These are phyloP conservation scores for Tetradesmus obliquus DNA, from an alignment of 139 green algal genomes.

Conservation along the genomic window DNA sequence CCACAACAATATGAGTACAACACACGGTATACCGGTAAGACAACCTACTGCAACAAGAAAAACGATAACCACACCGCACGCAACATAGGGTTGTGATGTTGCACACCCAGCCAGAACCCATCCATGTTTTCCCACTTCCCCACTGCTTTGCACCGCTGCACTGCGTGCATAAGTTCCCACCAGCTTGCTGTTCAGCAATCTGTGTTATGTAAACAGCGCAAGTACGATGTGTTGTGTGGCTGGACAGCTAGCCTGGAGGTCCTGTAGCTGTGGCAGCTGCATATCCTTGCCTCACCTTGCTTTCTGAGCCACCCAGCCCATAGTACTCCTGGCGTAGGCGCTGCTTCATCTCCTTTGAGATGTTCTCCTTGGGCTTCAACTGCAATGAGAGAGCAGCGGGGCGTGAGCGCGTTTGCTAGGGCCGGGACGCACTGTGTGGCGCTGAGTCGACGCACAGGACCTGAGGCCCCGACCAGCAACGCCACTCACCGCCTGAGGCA, in stretches of 20 bases:
- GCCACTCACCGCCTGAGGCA: background rate
- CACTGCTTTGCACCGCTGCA: too few species aligned
- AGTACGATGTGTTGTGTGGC: too few species aligned
- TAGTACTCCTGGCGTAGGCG: slow-evolving; percentile 71
- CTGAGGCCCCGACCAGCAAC: background rate
- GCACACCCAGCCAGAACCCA: too few species aligned
- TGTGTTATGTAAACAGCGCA: too few species aligned
- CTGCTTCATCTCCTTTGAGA: slow-evolving; percentile 73
- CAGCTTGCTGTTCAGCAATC: too few species aligned
- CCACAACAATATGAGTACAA: background rate
- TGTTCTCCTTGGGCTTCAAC: slow-evolving; percentile 50
- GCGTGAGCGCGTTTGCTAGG: background rate
- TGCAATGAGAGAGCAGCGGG: background rate
- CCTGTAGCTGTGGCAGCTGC: background rate
- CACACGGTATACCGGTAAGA: background rate
- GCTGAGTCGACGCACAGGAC: background rate
- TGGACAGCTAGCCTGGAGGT: too few species aligned
- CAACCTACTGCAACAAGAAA: background rate
- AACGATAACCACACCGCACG: too few species aligned
- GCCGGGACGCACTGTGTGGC: slow-evolving; percentile 1
- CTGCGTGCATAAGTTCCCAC: too few species aligned
- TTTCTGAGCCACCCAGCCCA: slow-evolving; percentile 66
- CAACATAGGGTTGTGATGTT: too few species aligned
- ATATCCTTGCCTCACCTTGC: slow-evolving; percentile 56
- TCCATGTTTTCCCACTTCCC: too few species aligned